These are phyloP conservation scores for Durusdinium trenchii DNA, from an alignment of 73 alveolate species.

Conservation along the genomic window DNA sequence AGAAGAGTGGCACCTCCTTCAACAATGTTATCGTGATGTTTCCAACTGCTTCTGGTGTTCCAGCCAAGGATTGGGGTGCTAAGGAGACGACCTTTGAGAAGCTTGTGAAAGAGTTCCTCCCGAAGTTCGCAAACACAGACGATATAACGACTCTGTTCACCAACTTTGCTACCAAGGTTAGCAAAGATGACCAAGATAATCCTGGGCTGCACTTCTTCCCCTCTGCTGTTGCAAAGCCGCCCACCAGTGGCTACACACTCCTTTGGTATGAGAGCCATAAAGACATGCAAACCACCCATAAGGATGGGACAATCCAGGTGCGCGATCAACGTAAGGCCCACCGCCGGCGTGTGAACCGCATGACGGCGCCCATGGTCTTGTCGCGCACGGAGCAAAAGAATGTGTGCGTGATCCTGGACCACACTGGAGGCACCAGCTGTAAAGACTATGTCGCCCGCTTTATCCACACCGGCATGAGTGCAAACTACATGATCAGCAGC, in stretches of 20 bases:
- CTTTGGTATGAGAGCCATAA: not conserved
- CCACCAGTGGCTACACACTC: slow-evolving; percentile 14
- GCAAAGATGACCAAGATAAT: not conserved
- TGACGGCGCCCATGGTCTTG: not conserved
- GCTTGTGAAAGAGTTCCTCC: not conserved
- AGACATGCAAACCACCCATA: not conserved
- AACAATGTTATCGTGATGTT: not conserved
- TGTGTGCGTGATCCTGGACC: not conserved
- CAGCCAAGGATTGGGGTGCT: not conserved
- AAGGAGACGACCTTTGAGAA: not conserved
- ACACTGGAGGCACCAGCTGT: not conserved
- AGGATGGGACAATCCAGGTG: not conserved
- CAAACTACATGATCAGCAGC: slow-evolving; percentile 4
- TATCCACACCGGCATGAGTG: not conserved
- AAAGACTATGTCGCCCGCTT: not conserved
- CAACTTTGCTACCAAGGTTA: not conserved
- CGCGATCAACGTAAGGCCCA: not conserved
- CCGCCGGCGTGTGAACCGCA: slow-evolving; percentile 57
- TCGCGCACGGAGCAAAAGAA: too few relatives aligned
- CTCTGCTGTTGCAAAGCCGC: not conserved
- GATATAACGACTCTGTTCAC: not conserved
- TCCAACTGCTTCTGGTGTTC: not conserved
- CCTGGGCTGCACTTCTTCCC: not conserved
- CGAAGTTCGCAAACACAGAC: not conserved
- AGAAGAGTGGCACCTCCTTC: not conserved